These are phyloP conservation scores for Fusarium robinianum DNA, from an alignment of 2,329 filamentous ascomycete species.

Conservation along the genomic window DNA sequence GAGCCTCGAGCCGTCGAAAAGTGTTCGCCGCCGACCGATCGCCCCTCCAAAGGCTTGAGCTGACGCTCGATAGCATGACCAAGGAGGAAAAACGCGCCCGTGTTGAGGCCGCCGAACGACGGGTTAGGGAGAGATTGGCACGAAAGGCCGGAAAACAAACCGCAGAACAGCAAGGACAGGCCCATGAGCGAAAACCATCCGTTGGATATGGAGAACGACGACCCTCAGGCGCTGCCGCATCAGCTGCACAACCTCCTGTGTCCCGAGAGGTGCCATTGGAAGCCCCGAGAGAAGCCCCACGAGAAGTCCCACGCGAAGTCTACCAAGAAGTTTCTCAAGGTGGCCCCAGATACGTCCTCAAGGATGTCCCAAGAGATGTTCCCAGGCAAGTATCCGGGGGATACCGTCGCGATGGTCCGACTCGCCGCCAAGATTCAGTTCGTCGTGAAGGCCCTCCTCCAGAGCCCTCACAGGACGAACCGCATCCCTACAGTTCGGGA, in stretches of 20 bases:
- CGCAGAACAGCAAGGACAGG: slow-evolving; percentile 23
- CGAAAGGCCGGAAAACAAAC: slow-evolving; percentile 40
- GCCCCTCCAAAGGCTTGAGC: slow-evolving; percentile 90
- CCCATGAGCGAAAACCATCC: slow-evolving; percentile 33
- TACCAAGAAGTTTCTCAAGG: slow-evolving; percentile 20
- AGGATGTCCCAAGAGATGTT: slow-evolving; percentile 6
- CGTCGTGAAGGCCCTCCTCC: slow-evolving; percentile 26
- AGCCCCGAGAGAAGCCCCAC: slow-evolving; percentile 8
- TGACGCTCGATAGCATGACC: slow-evolving; percentile 87
- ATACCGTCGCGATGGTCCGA: slow-evolving; percentile 7
- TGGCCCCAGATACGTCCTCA: slow-evolving; percentile 8
- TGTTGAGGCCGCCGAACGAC: slow-evolving; percentile 79
- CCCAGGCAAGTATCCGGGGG: not conserved
- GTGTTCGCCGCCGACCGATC: slow-evolving; percentile 81
- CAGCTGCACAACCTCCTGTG: slow-evolving; percentile 17
- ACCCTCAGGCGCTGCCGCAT: slow-evolving; percentile 17
- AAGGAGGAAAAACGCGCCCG: slow-evolving; percentile 93
- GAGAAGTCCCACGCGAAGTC: slow-evolving; percentile 15
- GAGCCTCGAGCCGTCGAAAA: slow-evolving; percentile 53
- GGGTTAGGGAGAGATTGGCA: slow-evolving; percentile 65
- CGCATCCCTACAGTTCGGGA: slow-evolving; percentile 26
- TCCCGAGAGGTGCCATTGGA: slow-evolving; percentile 25
- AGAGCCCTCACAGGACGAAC: slow-evolving; percentile 28
- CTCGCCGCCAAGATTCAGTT: slow-evolving; percentile 26
- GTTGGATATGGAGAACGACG: slow-evolving; percentile 22